A percentile compares a stretch with the other conserved stretches of the same genome.
Evolutionary conservation across 331 rosid species (phyloP).

Genomic region (Cydonia oblonga): DNA sequence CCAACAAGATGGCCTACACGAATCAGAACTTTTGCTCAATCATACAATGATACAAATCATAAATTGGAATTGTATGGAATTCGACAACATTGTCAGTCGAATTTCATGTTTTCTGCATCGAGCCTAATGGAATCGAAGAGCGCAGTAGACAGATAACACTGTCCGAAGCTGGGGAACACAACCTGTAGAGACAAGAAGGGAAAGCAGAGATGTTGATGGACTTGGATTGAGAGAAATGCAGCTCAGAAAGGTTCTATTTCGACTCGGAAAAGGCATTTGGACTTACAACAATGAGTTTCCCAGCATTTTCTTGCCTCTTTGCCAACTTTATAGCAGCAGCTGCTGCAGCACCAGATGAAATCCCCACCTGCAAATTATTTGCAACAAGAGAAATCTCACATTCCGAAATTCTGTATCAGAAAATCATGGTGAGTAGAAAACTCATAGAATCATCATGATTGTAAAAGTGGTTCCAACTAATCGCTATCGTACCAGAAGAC

Average conservation of each 20-base stretch:
- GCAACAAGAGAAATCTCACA: neutral
- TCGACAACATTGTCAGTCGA: neutral
- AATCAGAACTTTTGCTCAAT: neutral
- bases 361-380: slow-evolving; percentile 42
- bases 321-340: slow-evolving; percentile 56
- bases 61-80: neutral
- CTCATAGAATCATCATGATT: neutral
- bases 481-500: slow-evolving; percentile 46
- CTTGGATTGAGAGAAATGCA: neutral
- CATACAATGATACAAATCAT: too few relatives aligned
- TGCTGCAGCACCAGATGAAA: slow-evolving; percentile 82
- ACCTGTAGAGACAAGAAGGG: slow-evolving; percentile 21
- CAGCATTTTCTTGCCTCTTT: slow-evolving; percentile 57
- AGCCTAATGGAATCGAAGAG: slow-evolving; percentile 53
- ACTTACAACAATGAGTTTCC: slow-evolving; percentile 72
- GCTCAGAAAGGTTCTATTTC: neutral
- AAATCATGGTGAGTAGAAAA: neutral
- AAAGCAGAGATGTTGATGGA: neutral
- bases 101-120: slow-evolving; percentile 49
- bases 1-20: neutral
- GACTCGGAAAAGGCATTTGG: neutral
- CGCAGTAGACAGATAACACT: slow-evolving; percentile 53
- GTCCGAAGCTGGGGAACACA: slow-evolving; percentile 62
- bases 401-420: neutral
- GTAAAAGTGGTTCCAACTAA: neutral